These are phyloP conservation scores for Kockovaella imperatae DNA, from an alignment of 768 basidiomycete genomes.

Conservation along the genomic window DNA sequence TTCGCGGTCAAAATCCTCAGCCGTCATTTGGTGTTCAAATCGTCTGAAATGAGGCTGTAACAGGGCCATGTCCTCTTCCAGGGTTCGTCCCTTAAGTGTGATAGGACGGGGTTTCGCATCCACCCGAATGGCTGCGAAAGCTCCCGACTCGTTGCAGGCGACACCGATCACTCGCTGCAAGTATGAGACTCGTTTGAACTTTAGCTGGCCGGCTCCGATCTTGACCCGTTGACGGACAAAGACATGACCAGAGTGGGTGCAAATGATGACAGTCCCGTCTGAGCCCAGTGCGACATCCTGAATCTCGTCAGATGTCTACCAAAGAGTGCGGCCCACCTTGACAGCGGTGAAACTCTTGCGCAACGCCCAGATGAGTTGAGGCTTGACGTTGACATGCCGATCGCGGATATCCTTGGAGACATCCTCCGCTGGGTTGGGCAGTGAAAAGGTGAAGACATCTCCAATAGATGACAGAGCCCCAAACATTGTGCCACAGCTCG, in stretches of 20 bases:
- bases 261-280: conserved; percentile 81
- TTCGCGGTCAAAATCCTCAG: conserved; percentile 24
- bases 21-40: conserved; percentile 30
- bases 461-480: conserved; percentile 76
- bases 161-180: conserved; percentile 81
- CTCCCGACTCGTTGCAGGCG: conserved; percentile 75
- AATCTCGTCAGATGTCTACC: not conserved
- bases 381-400: conserved; percentile 52
- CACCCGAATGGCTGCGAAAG: conserved; percentile 73
- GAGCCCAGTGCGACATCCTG: conserved; percentile 82
- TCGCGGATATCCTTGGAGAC: conserved; percentile 43
- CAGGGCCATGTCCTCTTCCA: conserved; percentile 60
- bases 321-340: conserved; percentile 48
- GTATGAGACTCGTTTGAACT: conserved; percentile 70
- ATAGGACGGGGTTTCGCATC: conserved; percentile 61
- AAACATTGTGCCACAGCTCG: conserved; percentile 67
- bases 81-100: conserved; percentile 51
- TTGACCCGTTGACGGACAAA: conserved; percentile 67
- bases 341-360: conserved; percentile 79
- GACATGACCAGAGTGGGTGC: conserved; percentile 90
- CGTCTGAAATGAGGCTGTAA: conserved; percentile 58
- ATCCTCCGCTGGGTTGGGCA: conserved; percentile 44
- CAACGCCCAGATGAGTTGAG: conserved; percentile 85
- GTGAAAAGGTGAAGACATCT: conserved; percentile 79
- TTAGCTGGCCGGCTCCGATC: conserved; percentile 47